A percentile compares a stretch with the other conserved stretches of the same genome.
These are phyloP conservation scores for Kodamaea leandrae DNA, from an alignment of 805 yeast species.

Conservation along the genomic window DNA sequence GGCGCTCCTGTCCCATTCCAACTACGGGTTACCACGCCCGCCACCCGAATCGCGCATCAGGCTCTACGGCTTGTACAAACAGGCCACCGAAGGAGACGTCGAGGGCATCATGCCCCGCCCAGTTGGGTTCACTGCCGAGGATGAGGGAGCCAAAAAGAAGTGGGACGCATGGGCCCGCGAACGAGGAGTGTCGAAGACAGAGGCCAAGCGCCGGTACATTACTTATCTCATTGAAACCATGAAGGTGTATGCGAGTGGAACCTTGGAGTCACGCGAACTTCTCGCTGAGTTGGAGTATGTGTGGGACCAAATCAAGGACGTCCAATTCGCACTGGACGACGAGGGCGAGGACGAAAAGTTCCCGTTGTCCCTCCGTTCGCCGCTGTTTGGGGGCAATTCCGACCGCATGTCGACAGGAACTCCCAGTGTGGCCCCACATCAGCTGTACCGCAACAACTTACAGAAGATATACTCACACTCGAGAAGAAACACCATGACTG, in stretches of 20 bases:
- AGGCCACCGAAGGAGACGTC: slow-evolving; percentile 86
- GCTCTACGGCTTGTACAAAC: slow-evolving; percentile 81
- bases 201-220: slow-evolving; percentile 73
- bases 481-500: slow-evolving; percentile 36
- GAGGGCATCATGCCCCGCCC: slow-evolving; percentile 67
- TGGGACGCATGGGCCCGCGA: slow-evolving; percentile 86
- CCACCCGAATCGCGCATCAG: slow-evolving; percentile 66
- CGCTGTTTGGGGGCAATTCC: slow-evolving; percentile 29
- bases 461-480: slow-evolving; percentile 45
- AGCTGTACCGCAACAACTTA: slow-evolving; percentile 33
- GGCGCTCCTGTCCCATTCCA: slow-evolving; percentile 63
- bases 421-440: slow-evolving; percentile 26
- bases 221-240: slow-evolving; percentile 68
- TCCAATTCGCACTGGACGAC: slow-evolving; percentile 32
- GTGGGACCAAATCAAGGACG: slow-evolving; percentile 70
- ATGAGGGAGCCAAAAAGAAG: slow-evolving; percentile 65
- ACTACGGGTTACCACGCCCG: slow-evolving; percentile 69
- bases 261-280: slow-evolving; percentile 63
- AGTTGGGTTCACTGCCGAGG: slow-evolving; percentile 55
- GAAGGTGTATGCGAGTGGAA: slow-evolving; percentile 64
- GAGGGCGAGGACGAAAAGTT: slow-evolving; percentile 22
- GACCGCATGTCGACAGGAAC: slow-evolving; percentile 39
- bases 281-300: slow-evolving; percentile 65
- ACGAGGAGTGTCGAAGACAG: slow-evolving; percentile 62
- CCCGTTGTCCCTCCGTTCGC: slow-evolving; percentile 33